Conservation (phyloP, 208 protist genomes). For the Herpetomonas tarakana region DNA sequence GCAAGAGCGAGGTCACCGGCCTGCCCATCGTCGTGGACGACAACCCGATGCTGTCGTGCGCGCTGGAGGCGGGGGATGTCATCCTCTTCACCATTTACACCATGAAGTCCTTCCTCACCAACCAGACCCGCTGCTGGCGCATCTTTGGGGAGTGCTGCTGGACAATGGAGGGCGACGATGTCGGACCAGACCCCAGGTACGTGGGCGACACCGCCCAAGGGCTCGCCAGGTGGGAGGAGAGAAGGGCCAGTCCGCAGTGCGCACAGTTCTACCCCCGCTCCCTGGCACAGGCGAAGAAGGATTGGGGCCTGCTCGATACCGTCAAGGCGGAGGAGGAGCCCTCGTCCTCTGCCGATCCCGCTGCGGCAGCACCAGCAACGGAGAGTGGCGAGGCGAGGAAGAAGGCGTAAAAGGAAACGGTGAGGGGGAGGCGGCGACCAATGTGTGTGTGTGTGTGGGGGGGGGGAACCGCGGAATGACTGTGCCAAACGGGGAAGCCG, state of each 20-base stretch:
- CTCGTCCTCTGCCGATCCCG: not conserved
- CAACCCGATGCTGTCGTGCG: constrained; percentile 61
- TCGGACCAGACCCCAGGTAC: constrained; percentile 81
- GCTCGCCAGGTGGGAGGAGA: constrained; percentile 40
- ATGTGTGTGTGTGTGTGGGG: no score
- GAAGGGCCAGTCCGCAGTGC: not conserved
- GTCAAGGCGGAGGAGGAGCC: constrained; percentile 15
- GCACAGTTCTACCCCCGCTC: constrained; percentile 39
- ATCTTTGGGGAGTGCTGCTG: constrained; percentile 72
- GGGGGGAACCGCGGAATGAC: no score
- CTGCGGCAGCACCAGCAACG: constrained; percentile 1
- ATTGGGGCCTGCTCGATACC: constrained; percentile 56
- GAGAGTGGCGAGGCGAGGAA: no score
- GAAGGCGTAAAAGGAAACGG: no score
- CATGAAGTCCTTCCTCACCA: constrained; percentile 79
- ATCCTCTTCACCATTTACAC: constrained; percentile 84
- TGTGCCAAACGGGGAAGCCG: no score
- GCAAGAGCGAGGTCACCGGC: constrained; percentile 54
- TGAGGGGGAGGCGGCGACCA: no score
- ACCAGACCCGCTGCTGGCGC: constrained; percentile 67
- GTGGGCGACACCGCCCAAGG: constrained; percentile 46
- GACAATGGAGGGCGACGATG: constrained; percentile 86
- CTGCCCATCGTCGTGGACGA: constrained; percentile 59
- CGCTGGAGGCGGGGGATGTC: constrained; percentile 74
- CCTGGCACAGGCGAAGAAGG: constrained; percentile 59